Conservation (phyloP, 2,329 filamentous ascomycete genomes). For the Cytospora chrysosperma region DNA sequence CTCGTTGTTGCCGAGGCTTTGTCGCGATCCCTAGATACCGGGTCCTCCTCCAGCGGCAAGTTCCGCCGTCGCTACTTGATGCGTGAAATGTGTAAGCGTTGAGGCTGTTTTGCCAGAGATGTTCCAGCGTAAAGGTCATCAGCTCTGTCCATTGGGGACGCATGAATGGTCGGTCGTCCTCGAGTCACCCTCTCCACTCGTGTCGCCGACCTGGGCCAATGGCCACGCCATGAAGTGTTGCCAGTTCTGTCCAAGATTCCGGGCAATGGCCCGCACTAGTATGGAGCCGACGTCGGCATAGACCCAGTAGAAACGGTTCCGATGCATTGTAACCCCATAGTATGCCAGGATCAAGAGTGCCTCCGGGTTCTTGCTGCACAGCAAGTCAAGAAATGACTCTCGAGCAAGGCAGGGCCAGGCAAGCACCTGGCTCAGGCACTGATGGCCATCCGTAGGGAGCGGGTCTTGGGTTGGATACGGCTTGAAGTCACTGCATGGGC, state of each 20-base stretch:
- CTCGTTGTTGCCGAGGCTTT: background rate
- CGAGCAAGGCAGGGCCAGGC: slow-evolving; percentile 10
- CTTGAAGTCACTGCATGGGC: background rate
- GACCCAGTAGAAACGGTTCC: slow-evolving; percentile 6
- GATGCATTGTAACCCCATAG: slow-evolving; percentile 16
- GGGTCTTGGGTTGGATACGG: background rate
- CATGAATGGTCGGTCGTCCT: background rate
- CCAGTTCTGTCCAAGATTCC: slow-evolving; percentile 6
- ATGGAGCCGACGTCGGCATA: slow-evolving; percentile 9
- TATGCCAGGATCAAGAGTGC: slow-evolving; percentile 16
- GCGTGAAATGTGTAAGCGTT: background rate
- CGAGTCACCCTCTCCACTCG: background rate
- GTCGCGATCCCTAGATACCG: background rate
- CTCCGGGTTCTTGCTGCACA: slow-evolving; percentile 7
- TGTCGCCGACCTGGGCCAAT: slow-evolving; percentile 1
- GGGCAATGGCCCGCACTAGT: slow-evolving; percentile 13
- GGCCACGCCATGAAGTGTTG: slow-evolving; percentile 15
- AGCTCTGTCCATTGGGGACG: background rate
- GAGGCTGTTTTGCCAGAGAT: background rate
- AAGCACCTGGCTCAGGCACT: slow-evolving; percentile 5
- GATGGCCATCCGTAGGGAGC: background rate
- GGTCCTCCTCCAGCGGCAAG: background rate
- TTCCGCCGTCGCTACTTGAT: background rate
- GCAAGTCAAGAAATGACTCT: slow-evolving; percentile 7
- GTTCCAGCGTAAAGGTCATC: background rate